These are phyloP conservation scores for Scopulariopsis brevicaulis DNA, from an alignment of 2,329 filamentous ascomycete genomes.

Conservation along the genomic window DNA sequence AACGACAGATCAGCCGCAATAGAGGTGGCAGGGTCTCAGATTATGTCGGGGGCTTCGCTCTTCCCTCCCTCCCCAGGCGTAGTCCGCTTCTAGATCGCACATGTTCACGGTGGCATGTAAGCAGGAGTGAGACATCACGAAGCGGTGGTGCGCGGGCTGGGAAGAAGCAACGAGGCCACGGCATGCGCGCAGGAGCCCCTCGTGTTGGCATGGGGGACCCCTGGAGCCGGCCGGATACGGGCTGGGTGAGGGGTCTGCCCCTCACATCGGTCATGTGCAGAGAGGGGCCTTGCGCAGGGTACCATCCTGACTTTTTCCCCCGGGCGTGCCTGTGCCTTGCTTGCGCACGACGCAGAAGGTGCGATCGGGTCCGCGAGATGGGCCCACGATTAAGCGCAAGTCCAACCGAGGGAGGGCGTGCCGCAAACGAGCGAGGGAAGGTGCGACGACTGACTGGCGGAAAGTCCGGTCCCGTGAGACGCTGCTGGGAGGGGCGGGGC, in stretches of 20 bases:
- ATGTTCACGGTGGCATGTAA: background rate
- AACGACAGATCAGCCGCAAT: background rate
- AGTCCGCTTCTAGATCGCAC: background rate
- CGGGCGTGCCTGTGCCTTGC: background rate
- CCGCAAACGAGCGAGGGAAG: background rate
- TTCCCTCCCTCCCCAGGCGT: background rate
- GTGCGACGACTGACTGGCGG: background rate
- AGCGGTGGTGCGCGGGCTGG: background rate
- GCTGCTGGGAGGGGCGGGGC: background rate
- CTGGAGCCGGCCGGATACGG: background rate
- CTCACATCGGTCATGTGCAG: background rate
- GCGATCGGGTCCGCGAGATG: background rate
- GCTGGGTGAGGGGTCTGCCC: background rate
- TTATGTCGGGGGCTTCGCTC: background rate
- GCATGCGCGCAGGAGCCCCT: background rate
- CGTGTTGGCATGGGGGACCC: background rate
- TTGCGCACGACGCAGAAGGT: background rate
- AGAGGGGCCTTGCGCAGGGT: background rate
- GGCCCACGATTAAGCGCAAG: background rate
- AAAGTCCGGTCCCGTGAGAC: background rate
- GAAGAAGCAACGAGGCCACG: background rate
- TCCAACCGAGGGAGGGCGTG: background rate
- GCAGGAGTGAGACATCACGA: background rate
- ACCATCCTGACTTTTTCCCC: background rate
- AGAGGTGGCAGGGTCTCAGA: background rate